A percentile compares a stretch with the other conserved stretches of the same genome.
These are phyloP conservation scores for Ogataea degrootiae DNA, from an alignment of 805 yeast species.

Conservation along the genomic window DNA sequence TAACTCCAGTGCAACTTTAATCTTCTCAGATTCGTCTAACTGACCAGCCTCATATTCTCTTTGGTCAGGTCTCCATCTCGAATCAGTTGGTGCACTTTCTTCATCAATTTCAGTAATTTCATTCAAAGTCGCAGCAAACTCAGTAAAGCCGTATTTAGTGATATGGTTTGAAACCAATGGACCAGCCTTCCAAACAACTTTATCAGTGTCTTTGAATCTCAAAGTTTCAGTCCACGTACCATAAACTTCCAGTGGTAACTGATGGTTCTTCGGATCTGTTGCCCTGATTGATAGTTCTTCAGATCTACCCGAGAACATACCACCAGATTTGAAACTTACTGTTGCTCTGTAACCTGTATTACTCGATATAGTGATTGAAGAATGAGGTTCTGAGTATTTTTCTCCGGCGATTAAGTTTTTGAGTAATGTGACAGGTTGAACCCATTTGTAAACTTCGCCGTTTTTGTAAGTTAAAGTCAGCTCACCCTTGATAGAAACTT, in stretches of 20 bases:
- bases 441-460: constrained; percentile 77
- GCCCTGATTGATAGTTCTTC: constrained; percentile 56
- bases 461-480: constrained; percentile 51
- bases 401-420: constrained; percentile 94
- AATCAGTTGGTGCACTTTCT: constrained; percentile 79
- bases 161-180: constrained; percentile 52
- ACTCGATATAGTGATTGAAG: constrained; percentile 60
- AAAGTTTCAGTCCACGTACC: constrained; percentile 87
- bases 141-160: constrained; percentile 79
- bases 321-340: constrained; percentile 69
- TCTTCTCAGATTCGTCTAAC: constrained; percentile 63
- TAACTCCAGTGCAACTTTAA: constrained; percentile 70
- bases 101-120: constrained; percentile 71
- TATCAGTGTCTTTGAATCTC: constrained; percentile 36
- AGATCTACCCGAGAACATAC: constrained; percentile 81
- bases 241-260: constrained; percentile 32
- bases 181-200: constrained; percentile 68
- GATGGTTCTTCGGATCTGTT: constrained; percentile 32
- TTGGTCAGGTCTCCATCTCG: constrained; percentile 87
- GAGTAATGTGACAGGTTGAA: constrained; percentile 75
- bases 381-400: constrained; percentile 83
- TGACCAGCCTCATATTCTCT: constrained; percentile 64
- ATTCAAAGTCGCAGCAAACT: constrained; percentile 76
- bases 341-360: constrained; percentile 66
- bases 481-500: constrained; percentile 71